A percentile compares a stretch with the other conserved stretches of the same genome.
phyloP scores from a whole-genome alignment of 495 filamentous ascomycete genomes.

The Ascobolus immersus region DNA sequence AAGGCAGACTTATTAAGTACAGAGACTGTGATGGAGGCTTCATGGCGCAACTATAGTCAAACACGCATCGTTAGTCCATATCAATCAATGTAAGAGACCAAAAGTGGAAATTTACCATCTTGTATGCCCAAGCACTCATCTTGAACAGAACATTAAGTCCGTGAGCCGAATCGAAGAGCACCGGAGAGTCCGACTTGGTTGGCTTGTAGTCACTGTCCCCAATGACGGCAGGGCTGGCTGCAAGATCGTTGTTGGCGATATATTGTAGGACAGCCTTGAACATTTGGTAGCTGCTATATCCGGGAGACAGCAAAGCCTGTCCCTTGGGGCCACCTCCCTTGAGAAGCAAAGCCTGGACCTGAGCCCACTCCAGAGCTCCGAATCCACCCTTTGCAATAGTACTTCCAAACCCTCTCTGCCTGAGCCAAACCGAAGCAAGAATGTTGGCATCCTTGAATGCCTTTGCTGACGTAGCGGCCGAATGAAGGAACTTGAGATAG shows the following conservation, averaged over 20 bases:
- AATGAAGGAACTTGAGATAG: constrained; percentile 48
- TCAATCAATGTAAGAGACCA: not conserved
- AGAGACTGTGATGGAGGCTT: constrained; percentile 42
- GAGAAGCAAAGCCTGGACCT: constrained; percentile 52
- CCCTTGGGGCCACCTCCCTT: constrained; percentile 47
- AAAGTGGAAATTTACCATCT: constrained; percentile 18
- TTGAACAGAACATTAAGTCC: constrained; percentile 71
- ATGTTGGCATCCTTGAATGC: constrained; percentile 62
- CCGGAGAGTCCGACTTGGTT: constrained; percentile 20
- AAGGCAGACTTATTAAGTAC: constrained; percentile 45
- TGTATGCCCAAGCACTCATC: constrained; percentile 70
- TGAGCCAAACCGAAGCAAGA: constrained; percentile 66
- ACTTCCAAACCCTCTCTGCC: constrained; percentile 56
- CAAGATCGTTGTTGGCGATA: constrained; percentile 42
- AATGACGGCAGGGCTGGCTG: constrained; percentile 32
- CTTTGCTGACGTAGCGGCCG: constrained; percentile 34
- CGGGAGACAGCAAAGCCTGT: constrained; percentile 40
- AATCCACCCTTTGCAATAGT: constrained; percentile 54
- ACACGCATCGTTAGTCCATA: constrained; percentile 10
- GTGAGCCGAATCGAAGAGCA: constrained; percentile 41
- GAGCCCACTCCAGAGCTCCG: constrained; percentile 75
- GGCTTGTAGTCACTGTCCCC: constrained; percentile 13
- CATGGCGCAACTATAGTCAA: constrained; percentile 28
- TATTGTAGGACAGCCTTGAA: constrained; percentile 83
- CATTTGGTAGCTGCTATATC: constrained; percentile 75